phyloP scores from a whole-genome alignment of 306 rosid species.

The Medicago arabica region DNA sequence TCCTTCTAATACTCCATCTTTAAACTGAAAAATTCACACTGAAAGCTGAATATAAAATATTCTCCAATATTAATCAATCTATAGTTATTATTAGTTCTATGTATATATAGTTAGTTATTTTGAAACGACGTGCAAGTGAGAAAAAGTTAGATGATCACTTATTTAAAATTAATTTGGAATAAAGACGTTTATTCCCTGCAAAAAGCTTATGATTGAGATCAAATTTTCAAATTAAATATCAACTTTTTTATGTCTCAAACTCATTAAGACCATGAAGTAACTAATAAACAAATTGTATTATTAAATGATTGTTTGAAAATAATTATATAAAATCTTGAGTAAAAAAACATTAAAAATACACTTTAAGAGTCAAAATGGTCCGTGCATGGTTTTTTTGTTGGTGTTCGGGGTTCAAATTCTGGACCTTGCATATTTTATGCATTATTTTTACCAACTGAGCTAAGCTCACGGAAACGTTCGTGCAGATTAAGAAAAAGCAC shows the following conservation, averaged over 20 bases:
- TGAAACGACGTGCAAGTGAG: slow-evolving; percentile 14
- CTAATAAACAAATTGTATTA: not conserved
- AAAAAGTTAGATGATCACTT: slow-evolving; percentile 8
- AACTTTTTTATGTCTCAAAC: not conserved
- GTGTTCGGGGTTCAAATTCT: too few relatives aligned
- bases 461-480: too few relatives aligned
- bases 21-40: slow-evolving; percentile 1
- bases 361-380: slow-evolving; percentile 24
- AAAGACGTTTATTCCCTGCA: slow-evolving; percentile 46
- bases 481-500: slow-evolving; percentile 25
- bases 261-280: slow-evolving; percentile 4
- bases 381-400: not conserved
- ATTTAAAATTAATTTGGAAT: slow-evolving; percentile 36
- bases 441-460: too few relatives aligned
- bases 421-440: too few relatives aligned
- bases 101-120: too few relatives aligned
- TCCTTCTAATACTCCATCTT: slow-evolving; percentile 8
- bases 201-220: slow-evolving; percentile 36
- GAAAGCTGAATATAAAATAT: slow-evolving; percentile 15
- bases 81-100: not conserved
- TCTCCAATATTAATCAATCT: slow-evolving; percentile 8
- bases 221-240: slow-evolving; percentile 16
- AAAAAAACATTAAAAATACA: not conserved
- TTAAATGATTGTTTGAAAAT: not conserved
- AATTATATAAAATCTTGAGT: not conserved